Evolutionary conservation across 2,329 filamentous ascomycete species (phyloP), one percentile per base, ranked within the genome.

Genomic region (Phaeoacremonium minimum): DNA sequence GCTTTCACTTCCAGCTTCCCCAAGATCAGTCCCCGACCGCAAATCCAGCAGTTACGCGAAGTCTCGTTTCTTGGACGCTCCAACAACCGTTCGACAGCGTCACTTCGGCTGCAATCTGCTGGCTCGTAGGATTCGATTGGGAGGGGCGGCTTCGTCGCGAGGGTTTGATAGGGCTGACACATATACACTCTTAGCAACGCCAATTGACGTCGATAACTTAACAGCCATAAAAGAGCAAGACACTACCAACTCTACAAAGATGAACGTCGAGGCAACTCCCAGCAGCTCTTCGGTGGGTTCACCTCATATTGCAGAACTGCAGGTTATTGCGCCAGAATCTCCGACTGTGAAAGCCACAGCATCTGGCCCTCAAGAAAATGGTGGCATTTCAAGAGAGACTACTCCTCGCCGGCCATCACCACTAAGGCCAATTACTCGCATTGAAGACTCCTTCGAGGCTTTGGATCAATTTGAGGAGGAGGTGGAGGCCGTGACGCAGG

Each of bases 401-500:
- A 26, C n/a, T n/a, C 9, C 22, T 26, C 22, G n/a, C 22, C 22
- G 22, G 22, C 22, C 22, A n/a, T n/a, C n/a, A 26, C 22, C 22
- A 26, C 9, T 26, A 9, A 9, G n/a, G 22, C 22, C 22, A n/a
- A 9, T 26, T 26, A 9, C 22, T 26, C 22, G 22, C 14, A 82
- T 83, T 33, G 79, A 83, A 50, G 78, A 82, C 50, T 81, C 77
- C 2, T 60, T 83, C 7, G 77, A 80, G 51, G 77, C 76, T 43
- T 61, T 83, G 15, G 79, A 83, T 49, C 64, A 66, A 41, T 63
- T 83, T 13, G 77, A 83, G 45, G 78, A 83, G 19, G 67, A 80
- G 33, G 63, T 82, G 8, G 77, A 83, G 45, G 73, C 67, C 3
- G 61, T 79, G 7, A 19, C 32, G 15, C 35, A 38, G 20, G 39